Base-by-base conservation (phyloP, 2,329 filamentous ascomycete genomes). In the Trichoderma citrinoviride region DNA sequence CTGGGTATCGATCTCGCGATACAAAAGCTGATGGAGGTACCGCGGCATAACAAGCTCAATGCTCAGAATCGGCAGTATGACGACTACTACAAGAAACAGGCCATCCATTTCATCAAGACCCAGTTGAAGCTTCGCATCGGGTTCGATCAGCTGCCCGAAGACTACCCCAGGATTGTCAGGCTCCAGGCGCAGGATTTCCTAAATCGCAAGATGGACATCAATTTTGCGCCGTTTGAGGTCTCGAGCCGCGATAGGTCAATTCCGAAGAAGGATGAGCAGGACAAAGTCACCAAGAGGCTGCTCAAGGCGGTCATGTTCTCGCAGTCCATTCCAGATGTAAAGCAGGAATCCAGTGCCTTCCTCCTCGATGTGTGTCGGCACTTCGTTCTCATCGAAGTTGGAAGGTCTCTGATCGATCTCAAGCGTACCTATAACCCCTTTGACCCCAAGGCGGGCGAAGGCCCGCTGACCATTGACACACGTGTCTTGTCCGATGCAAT, bases 71-170 rank as follows among this genome's bases (percentile, higher is more conserved):
- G 90, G 70, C 87, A 90, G 41, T 79, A 80, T 29, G 94, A 98
- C 72, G 81, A 81, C 0, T 95, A 91, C 75, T 97, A 99, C 81
- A 98, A 98, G 79, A 90, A 91, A 73, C 93, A 99, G 77, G 92
- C 96, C 0, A 87, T 97, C 70, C 88, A 93, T 67, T 84, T 98
- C 71, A 88, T 99, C 72, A 92, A 90, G 69, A 86, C 93, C 0
- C 93, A 98, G 71, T 82, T 97, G 60, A 99, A 98, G 79, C 82
- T 99, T 37, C 87, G 94, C 62, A 90, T 99, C 65, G 95, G 95
- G 4, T 87, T 87, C 67, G 95, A 99, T 72, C 90, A 85, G 71
- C 81, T 98, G 14, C 94, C 94, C 0, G 95, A 99, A 7, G 94
- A 99, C 68, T 86, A 98, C 68, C 88, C 92, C 4, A 86, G 91